Evolutionary conservation across 257 asterid species (phyloP), one percentile per base, ranked within the genome.

Genomic region (Jacaranda copaia): DNA sequence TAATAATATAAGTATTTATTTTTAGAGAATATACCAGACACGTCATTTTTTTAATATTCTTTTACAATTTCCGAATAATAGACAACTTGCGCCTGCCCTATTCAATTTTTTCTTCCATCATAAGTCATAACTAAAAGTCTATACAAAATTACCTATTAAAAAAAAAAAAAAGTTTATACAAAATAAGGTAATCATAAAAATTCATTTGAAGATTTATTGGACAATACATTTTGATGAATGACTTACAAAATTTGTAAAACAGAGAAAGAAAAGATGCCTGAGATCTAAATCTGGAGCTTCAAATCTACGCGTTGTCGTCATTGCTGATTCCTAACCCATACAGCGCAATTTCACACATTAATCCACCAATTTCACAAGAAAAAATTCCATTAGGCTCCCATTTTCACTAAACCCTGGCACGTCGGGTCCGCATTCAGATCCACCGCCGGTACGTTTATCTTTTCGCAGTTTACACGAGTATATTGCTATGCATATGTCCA

Each of bases 371-470:
- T 74, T 59, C 76, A 48, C 64, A 43, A 18, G 39, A 36, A 12
- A 42, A 60, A 46, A 51, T 32, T 38, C 43, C 20, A 77, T 68
- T 52, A 60, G 74, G 25, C 52, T 6, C 16, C 51, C 60, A 7
- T 14, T 73, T 53, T 42, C 58, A 39, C 70, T 66, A 57, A 68
- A 76, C 74, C 79, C 87, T 77, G 39, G 35, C n/a, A 38, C 75
- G 18, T 38, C 52, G 67, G 43, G 55, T 76, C 42, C 55, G 46
- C 45, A 57, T 62, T 69, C 78, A 73, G 81, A 73, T 80, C 81
- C 51, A 40, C 61, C 64, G 40, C 68, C 15, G 81, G 84, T 83
- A 62, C 16, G 68, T 76, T 67, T n/a, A 48, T 71, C 70, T 70
- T 72, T 70, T 12, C 64, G 43, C 49, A 19, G 9, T 48, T 65